A percentile compares a stretch with the other conserved stretches of the same genome.
These are phyloP conservation scores for Vitis rotundifolia DNA, from an alignment of 164 flowering plant genomes.

Conservation along the genomic window DNA sequence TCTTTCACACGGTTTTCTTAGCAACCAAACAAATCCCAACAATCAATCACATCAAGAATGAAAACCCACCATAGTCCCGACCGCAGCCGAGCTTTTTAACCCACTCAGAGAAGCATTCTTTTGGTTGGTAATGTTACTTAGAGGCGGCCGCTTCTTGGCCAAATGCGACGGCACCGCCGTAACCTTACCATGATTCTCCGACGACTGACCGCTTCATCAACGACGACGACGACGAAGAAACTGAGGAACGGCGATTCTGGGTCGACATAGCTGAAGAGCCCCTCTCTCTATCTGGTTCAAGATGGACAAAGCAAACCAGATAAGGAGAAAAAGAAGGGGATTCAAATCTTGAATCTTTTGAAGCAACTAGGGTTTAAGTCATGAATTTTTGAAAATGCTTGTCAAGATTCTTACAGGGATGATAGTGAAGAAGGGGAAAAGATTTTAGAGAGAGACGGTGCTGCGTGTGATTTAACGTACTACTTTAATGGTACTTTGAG, in stretches of 20 bases:
- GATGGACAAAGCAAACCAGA: not conserved
- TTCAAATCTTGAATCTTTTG: too few species aligned
- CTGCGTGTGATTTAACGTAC: not conserved
- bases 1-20: not conserved
- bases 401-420: not conserved
- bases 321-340: not conserved
- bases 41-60: not conserved
- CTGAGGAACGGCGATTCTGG: slow-evolving; percentile 39
- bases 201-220: slow-evolving; percentile 30
- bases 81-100: slow-evolving; percentile 17
- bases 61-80: slow-evolving; percentile 34
- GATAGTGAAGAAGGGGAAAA: not conserved
- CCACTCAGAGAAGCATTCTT: slow-evolving; percentile 18
- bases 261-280: slow-evolving; percentile 23
- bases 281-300: slow-evolving; percentile 7
- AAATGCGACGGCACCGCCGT: slow-evolving; percentile 17
- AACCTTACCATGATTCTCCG: slow-evolving; percentile 32
- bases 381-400: not conserved
- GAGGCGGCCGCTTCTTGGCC: slow-evolving; percentile 60
- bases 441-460: slow-evolving; percentile 1
- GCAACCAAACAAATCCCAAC: not conserved
- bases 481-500: slow-evolving; percentile 21
- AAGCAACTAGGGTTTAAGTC: too few species aligned
- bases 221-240: slow-evolving; percentile 40
- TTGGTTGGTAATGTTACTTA: slow-evolving; percentile 48